Evolutionary conservation across 2,329 filamentous ascomycete genomes (phyloP).

Genomic region (Ceratocystis eucalypticola): DNA sequence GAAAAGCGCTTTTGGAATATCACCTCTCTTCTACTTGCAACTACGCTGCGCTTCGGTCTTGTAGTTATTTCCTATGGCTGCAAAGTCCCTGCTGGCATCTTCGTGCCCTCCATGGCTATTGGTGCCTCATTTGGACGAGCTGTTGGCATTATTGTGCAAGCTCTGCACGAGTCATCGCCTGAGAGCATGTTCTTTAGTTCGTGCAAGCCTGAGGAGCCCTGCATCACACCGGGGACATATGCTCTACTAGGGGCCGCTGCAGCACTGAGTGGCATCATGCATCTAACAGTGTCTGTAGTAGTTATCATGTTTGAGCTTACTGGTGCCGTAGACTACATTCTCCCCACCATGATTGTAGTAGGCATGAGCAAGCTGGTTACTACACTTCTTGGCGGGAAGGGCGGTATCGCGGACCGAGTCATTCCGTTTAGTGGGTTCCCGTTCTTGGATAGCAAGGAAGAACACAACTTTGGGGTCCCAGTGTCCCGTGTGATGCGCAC

Average conservation of each 20-base stretch:
- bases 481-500: conserved; percentile 83
- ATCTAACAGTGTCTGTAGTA: conserved; percentile 89
- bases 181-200: conserved; percentile 71
- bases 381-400: conserved; percentile 72
- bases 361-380: conserved; percentile 90
- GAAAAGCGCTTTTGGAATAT: conserved; percentile 67
- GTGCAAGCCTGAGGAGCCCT: conserved; percentile 82
- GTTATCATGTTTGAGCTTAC: conserved; percentile 99
- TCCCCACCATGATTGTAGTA: conserved; percentile 98
- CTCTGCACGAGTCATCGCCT: conserved; percentile 72
- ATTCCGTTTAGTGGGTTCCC: conserved; percentile 98
- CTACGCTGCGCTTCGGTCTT: conserved; percentile 63
- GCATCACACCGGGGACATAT: conserved; percentile 94
- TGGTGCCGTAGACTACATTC: conserved; percentile 89
- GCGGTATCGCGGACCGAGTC: conserved; percentile 93
- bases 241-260: conserved; percentile 88
- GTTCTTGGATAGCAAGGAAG: conserved; percentile 93
- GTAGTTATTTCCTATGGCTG: conserved; percentile 95
- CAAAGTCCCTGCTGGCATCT: conserved; percentile 95
- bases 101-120: conserved; percentile 95
- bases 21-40: conserved; percentile 63
- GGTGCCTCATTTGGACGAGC: conserved; percentile 88
- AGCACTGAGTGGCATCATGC: conserved; percentile 91
- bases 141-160: conserved; percentile 87
- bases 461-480: conserved; percentile 89